These are phyloP conservation scores for Dictyostelium firmibasis DNA, from an alignment of 78 protist genomes.

Conservation along the genomic window DNA sequence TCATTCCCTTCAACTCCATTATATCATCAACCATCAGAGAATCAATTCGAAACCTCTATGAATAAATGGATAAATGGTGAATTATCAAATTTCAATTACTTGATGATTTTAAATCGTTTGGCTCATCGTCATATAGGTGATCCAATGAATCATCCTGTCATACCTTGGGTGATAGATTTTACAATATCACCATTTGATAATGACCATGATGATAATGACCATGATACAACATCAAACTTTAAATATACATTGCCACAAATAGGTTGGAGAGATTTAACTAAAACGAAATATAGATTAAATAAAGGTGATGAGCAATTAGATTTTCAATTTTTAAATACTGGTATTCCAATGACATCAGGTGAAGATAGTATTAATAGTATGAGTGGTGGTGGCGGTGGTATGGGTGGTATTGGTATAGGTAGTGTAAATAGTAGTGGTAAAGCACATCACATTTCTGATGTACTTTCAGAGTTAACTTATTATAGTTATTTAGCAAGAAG, in stretches of 20 bases:
- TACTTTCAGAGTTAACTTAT: slow-evolving; percentile 85
- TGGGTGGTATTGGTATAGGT: background rate
- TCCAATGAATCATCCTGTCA: slow-evolving; percentile 83
- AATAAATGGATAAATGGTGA: slow-evolving; percentile 71
- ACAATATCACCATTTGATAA: slow-evolving; percentile 1
- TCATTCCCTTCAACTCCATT: slow-evolving; percentile 24
- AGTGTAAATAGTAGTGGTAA: background rate
- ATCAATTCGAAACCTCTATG: background rate
- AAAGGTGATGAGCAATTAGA: slow-evolving; percentile 92
- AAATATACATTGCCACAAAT: too few species aligned
- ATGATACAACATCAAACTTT: too few species aligned
- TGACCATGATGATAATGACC: too few species aligned
- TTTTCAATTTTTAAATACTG: slow-evolving; percentile 58
- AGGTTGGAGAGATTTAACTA: slow-evolving; percentile 78
- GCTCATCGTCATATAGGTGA: slow-evolving; percentile 86
- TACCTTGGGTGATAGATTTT: slow-evolving; percentile 92
- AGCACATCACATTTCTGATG: slow-evolving; percentile 89
- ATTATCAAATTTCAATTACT: slow-evolving; percentile 82
- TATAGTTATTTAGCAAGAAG: slow-evolving; percentile 87
- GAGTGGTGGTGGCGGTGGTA: background rate
- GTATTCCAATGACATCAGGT: background rate
- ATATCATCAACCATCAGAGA: background rate
- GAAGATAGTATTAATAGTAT: background rate
- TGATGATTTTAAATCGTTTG: slow-evolving; percentile 76
- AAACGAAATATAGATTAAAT: slow-evolving; percentile 85